phyloP scores from a whole-genome alignment of 345 rosid species.

The Salix exigua region DNA sequence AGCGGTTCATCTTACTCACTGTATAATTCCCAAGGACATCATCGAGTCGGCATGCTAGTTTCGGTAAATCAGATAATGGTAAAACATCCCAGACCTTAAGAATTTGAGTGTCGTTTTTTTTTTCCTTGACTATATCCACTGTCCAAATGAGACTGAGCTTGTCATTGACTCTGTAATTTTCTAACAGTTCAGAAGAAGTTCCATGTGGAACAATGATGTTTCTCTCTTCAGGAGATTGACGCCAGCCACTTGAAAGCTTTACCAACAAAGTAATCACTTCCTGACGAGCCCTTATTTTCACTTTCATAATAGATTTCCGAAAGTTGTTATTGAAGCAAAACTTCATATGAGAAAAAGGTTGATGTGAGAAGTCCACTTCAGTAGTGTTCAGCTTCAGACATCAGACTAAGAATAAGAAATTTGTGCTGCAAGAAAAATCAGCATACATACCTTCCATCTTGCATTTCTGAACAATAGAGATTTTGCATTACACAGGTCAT shows the following conservation, averaged over 20 bases:
- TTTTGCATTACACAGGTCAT: slow-evolving; percentile 26
- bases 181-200: slow-evolving; percentile 35
- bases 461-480: slow-evolving; percentile 30
- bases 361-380: background rate
- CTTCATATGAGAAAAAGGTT: slow-evolving; percentile 20
- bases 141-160: slow-evolving; percentile 32
- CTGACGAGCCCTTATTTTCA: slow-evolving; percentile 11
- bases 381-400: background rate
- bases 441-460: slow-evolving; percentile 40
- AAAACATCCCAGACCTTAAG: slow-evolving; percentile 52
- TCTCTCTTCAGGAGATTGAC: slow-evolving; percentile 17
- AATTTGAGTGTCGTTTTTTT: slow-evolving; percentile 26
- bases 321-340: slow-evolving; percentile 42
- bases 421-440: background rate
- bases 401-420: background rate
- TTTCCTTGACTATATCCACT: slow-evolving; percentile 31
- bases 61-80: slow-evolving; percentile 30
- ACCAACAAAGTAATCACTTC: slow-evolving; percentile 25
- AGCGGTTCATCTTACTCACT: slow-evolving; percentile 32
- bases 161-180: slow-evolving; percentile 36
- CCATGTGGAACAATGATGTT: slow-evolving; percentile 23
- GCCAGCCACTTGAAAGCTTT: slow-evolving; percentile 46
- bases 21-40: slow-evolving; percentile 25
- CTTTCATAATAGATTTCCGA: slow-evolving; percentile 35
- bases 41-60: slow-evolving; percentile 39